phyloP scores from a whole-genome alignment of 805 yeast species.

The Hanseniaspora taiwanica region DNA sequence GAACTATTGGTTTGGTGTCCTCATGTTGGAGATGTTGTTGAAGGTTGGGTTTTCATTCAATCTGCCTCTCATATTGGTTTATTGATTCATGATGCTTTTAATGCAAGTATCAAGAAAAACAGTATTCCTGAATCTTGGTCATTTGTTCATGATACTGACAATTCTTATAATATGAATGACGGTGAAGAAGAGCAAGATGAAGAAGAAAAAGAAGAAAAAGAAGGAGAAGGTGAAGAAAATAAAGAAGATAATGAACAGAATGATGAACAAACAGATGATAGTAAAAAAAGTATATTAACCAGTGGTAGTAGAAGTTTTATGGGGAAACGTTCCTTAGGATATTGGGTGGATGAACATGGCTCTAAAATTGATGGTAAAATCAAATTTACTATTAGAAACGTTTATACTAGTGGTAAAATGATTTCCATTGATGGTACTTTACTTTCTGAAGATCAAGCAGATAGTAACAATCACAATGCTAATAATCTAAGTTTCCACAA shows the following conservation, averaged over 20 bases:
- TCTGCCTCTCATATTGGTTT: conserved; percentile 91
- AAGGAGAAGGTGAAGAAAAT: conserved; percentile 12
- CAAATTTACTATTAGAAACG: conserved; percentile 56
- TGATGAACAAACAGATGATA: conserved; percentile 7
- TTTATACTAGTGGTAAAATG: conserved; percentile 67
- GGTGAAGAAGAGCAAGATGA: too few relatives aligned
- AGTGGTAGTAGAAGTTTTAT: background rate
- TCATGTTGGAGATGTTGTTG: conserved; percentile 68
- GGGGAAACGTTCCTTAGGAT: conserved; percentile 47
- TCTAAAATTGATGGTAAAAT: conserved; percentile 61
- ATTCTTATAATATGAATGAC: conserved; percentile 26
- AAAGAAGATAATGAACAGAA: conserved; percentile 9
- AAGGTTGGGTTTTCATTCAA: conserved; percentile 84
- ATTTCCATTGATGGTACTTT: conserved; percentile 85
- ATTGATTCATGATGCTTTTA: conserved; percentile 83
- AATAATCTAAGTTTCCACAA: conserved; percentile 3
- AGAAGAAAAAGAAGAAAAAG: conserved; percentile 10
- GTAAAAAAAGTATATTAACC: conserved; percentile 15
- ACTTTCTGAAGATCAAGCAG: conserved; percentile 15
- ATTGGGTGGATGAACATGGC: conserved; percentile 75
- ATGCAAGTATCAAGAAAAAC: conserved; percentile 78
- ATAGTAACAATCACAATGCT: background rate
- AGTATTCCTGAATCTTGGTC: conserved; percentile 81
- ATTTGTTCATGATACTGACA: conserved; percentile 69
- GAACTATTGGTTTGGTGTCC: conserved; percentile 87